Base-by-base conservation (phyloP, 208 protist species). In the Trypanosoma congolense region DNA sequence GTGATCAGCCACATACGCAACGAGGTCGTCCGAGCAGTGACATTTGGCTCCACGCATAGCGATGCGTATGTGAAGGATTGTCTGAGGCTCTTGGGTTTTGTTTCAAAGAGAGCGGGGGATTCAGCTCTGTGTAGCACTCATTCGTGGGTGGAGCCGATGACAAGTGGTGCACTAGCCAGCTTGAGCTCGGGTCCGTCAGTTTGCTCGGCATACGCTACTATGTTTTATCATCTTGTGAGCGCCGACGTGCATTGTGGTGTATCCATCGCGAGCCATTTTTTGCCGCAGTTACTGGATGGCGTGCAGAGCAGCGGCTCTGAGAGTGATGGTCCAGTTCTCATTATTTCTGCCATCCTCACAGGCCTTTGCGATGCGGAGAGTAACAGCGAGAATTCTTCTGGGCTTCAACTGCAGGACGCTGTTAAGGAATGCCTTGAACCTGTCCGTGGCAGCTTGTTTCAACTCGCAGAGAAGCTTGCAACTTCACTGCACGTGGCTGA, bases 131-230 rank as follows among this genome's bases (percentile, higher is more conserved):
- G 44, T 36, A 30, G 25, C 36, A 29, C 56, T 35, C 14, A 43
- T 5, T 61, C 54, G 16, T 68, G 61, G 61, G 24, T 68, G 19
- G 61, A 68, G 40, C 61, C 61, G 18, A 59, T 61, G 53, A 56
- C 53, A 4, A 68, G 61, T 56, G 61, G 61, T 43, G 30, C 40
- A 49, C 45, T 68, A 22, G 12, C 45, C n/a, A 68, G 61, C 36
- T 56, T 68, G 26, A 56, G 38, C 26, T 68, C 53, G 40, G 38
- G 38, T 12, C 28, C 18, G n/a, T 35, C 49, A 16, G 43, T 63
- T 19, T 83, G 66, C 49, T 73, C 76, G 9, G 60, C 75, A 14
- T 91, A 91, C 45, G 77, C 77, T 4, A 91, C 83, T 22, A 83
- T 91, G 76, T 55, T 86, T 22, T 80, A 79, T 43, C 71, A 86